A percentile compares a stretch with the other conserved stretches of the same genome.
These are phyloP conservation scores for Phytophthora nicotianae DNA, from an alignment of 352 stramenopile genomes.

Conservation along the genomic window DNA sequence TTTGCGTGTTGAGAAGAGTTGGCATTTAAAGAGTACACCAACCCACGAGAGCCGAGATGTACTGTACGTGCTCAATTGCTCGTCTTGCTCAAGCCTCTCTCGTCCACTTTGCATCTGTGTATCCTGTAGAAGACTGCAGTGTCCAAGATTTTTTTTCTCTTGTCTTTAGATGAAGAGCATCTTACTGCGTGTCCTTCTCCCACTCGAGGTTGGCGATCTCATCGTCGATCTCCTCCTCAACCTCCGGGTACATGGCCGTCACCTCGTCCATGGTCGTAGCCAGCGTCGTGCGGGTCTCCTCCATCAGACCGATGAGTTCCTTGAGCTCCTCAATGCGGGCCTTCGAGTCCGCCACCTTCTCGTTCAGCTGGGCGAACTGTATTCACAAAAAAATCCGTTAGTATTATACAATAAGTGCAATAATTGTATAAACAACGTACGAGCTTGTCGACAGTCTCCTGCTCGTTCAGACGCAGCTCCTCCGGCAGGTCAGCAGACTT, in stretches of 20 bases:
- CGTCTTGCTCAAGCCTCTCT: not conserved
- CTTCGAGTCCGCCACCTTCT: conserved; percentile 86
- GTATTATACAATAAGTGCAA: not conserved
- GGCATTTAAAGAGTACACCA: conserved; percentile 30
- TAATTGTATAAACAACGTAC: conserved; percentile 31
- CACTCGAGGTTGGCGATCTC: conserved; percentile 91
- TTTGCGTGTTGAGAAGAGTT: conserved; percentile 39
- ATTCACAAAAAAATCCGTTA: conserved; percentile 11
- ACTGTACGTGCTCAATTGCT: conserved; percentile 7
- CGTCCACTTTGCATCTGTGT: conserved; percentile 19
- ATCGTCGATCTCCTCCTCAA: conserved; percentile 86
- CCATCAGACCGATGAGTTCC: conserved; percentile 81
- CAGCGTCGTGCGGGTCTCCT: conserved; percentile 85
- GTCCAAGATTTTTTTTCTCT: conserved; percentile 11
- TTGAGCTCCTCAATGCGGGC: conserved; percentile 87
- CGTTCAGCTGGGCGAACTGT: conserved; percentile 76
- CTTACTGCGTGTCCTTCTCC: conserved; percentile 90
- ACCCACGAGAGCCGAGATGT: conserved; percentile 1
- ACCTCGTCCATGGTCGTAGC: conserved; percentile 88
- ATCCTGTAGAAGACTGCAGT: conserved; percentile 13
- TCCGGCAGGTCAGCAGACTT: conserved; percentile 53
- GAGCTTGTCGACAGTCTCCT: conserved; percentile 76
- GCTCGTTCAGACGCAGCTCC: conserved; percentile 77
- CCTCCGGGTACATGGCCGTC: conserved; percentile 85
- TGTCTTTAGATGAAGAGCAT: not conserved